These are phyloP conservation scores for Macroventuria anomochaeta DNA, from an alignment of 2,329 filamentous ascomycete species.

Conservation along the genomic window DNA sequence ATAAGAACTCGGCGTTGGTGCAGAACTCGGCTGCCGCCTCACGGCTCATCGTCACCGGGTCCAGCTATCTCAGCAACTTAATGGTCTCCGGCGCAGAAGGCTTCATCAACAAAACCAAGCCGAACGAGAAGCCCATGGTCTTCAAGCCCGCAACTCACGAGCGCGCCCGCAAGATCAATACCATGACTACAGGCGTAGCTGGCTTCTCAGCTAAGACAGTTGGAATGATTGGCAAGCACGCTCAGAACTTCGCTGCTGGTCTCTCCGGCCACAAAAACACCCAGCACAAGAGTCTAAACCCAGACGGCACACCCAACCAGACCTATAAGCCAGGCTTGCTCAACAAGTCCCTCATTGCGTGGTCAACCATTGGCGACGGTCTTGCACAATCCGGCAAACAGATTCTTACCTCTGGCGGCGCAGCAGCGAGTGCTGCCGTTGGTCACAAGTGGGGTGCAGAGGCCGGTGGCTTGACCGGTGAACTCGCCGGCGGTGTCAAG, in stretches of 20 bases:
- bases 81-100: slow-evolving; percentile 78
- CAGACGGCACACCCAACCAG: slow-evolving; percentile 68
- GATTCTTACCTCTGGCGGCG: slow-evolving; percentile 74
- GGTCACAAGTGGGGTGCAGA: slow-evolving; percentile 88
- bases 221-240: slow-evolving; percentile 79
- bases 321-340: slow-evolving; percentile 87
- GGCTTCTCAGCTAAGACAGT: slow-evolving; percentile 85
- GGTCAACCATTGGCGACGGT: slow-evolving; percentile 91
- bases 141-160: slow-evolving; percentile 86
- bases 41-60: slow-evolving; percentile 87
- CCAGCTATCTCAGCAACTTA: slow-evolving; percentile 77
- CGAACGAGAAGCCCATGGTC: slow-evolving; percentile 79
- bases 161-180: slow-evolving; percentile 86
- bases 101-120: slow-evolving; percentile 81
- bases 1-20: slow-evolving; percentile 84
- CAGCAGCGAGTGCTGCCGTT: slow-evolving; percentile 84
- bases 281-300: slow-evolving; percentile 68
- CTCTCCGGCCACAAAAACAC: slow-evolving; percentile 68
- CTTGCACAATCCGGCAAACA: slow-evolving; percentile 86
- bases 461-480: slow-evolving; percentile 76
- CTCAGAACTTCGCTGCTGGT: slow-evolving; percentile 86
- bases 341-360: slow-evolving; percentile 96
- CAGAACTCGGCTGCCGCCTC: slow-evolving; percentile 87
- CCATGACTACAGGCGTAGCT: slow-evolving; percentile 80
- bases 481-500: slow-evolving; percentile 85